Conservation (phyloP, 202 grass and related monocot species). For the Bolboschoenoplectus hybrid region DNA sequence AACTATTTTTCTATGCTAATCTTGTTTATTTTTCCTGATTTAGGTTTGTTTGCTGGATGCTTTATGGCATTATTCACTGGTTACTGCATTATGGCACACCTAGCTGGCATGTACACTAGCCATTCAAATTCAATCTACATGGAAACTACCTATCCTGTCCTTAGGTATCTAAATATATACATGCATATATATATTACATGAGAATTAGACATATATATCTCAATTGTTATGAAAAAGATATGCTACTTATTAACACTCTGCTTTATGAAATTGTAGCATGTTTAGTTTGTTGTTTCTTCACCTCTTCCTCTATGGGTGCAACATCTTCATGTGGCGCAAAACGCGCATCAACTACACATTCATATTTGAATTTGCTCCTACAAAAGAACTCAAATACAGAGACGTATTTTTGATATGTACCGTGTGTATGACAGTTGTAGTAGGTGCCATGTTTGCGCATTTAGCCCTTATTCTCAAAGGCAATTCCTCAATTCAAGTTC, state of each 20-base stretch:
- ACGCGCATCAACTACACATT: slow-evolving; percentile 74
- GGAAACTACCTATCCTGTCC: slow-evolving; percentile 77
- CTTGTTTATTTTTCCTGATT: slow-evolving; percentile 16
- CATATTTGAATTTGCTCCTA: slow-evolving; percentile 63
- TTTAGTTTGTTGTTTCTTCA: slow-evolving; percentile 81
- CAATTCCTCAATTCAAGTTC: slow-evolving; percentile 46
- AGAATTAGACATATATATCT: not conserved
- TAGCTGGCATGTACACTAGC: slow-evolving; percentile 54
- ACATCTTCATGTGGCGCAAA: slow-evolving; percentile 76
- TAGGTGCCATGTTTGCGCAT: slow-evolving; percentile 68
- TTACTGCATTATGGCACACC: slow-evolving; percentile 72
- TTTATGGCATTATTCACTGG: slow-evolving; percentile 64
- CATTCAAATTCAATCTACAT: slow-evolving; percentile 56
- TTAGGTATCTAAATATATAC: slow-evolving; percentile 46
- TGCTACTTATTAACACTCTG: not conserved
- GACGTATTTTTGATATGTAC: slow-evolving; percentile 70
- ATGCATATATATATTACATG: not conserved
- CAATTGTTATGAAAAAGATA: not conserved
- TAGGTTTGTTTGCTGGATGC: slow-evolving; percentile 63
- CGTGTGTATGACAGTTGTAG: slow-evolving; percentile 57
- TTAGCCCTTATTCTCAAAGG: slow-evolving; percentile 52
- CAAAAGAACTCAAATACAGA: slow-evolving; percentile 53
- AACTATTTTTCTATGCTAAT: not conserved
- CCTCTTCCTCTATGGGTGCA: slow-evolving; percentile 72
- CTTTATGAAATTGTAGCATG: slow-evolving; percentile 45